Conservation (phyloP, 805 yeast genomes). For the Myxozyma mucilagina region DNA sequence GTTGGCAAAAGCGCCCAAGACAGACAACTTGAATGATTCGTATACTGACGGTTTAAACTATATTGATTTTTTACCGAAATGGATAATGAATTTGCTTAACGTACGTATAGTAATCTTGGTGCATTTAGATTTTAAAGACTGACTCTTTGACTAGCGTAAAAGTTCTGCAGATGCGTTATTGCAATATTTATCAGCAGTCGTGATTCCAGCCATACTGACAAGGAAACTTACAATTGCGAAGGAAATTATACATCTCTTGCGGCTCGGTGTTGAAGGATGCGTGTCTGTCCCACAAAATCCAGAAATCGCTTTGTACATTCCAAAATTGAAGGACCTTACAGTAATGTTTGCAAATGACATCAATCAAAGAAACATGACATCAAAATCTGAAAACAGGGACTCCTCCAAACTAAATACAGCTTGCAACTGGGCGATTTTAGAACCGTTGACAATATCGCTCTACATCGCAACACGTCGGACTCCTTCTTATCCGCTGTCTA, state of each 20-base stretch:
- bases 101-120: constrained; percentile 5
- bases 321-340: constrained; percentile 18
- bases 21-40: background rate
- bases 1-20: constrained; percentile 14
- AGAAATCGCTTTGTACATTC: constrained; percentile 24
- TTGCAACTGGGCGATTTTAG: constrained; percentile 24
- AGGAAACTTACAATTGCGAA: background rate
- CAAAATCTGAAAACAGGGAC: background rate
- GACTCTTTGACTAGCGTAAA: constrained; percentile 8
- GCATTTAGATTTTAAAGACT: background rate
- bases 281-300: constrained; percentile 21
- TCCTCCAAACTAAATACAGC: background rate
- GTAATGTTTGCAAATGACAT: background rate
- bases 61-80: constrained; percentile 13
- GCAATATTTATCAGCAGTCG: constrained; percentile 15
- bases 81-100: constrained; percentile 21
- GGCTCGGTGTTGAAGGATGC: constrained; percentile 25
- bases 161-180: constrained; percentile 18
- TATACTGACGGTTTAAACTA: constrained; percentile 2
- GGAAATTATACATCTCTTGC: constrained; percentile 10
- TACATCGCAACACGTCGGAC: constrained; percentile 20
- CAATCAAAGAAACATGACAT: background rate
- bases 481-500: constrained; percentile 26
- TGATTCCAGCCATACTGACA: constrained; percentile 19
- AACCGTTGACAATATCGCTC: constrained; percentile 18